Evolutionary conservation across 140 eudicot genomes (phyloP), one percentile per base, ranked within the genome.

Genomic region (Erigeron philadelphicus): DNA sequence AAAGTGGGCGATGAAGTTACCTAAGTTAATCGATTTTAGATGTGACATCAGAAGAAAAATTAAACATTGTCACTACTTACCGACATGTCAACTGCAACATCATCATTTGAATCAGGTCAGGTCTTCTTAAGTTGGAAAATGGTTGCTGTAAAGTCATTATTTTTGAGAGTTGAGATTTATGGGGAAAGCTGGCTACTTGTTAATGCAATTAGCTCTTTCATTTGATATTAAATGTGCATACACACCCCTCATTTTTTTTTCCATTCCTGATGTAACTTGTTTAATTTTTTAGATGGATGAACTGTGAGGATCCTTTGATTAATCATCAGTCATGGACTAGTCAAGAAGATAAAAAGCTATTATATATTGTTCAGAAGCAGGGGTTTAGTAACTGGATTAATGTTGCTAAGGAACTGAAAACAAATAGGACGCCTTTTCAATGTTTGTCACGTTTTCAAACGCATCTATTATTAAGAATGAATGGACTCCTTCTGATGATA

Each of bases 371-470:
- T 61, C 85, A 81, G n/a, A 82, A 92, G 12, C 78, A 45, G 55
- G 95, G 90, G 44, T 19, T 82, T 11, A 71, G 76, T 76, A 81
- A 88, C 75, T 92, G 98, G 98, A 71, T 82, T 56, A 81, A 84
- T 9, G 81, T 92, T 70, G 85, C 96, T 16, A 75, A 58, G 35
- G 61, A 82, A 43, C 64, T 86, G 42, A 81, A 83, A 52, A 86
- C 92, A 69, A 84, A 84, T 41, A 75, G 96, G 85, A 92, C 96
- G 6, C 98, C 96, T 3, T 92, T 80, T 72, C 92, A 88, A 71
- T 92, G 96, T 74, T 72, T 92, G 76, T 78, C 89, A 8, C 98
- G 91, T 58, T 92, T 80, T 72, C 98, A 92, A 41, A 92, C 79
- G 90, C 95, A 54, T 86, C 92, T n/a, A 88, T 92, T 64, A 66